phyloP scores from a whole-genome alignment of 202 grass and related monocot genomes.

The Setaria viridis region DNA sequence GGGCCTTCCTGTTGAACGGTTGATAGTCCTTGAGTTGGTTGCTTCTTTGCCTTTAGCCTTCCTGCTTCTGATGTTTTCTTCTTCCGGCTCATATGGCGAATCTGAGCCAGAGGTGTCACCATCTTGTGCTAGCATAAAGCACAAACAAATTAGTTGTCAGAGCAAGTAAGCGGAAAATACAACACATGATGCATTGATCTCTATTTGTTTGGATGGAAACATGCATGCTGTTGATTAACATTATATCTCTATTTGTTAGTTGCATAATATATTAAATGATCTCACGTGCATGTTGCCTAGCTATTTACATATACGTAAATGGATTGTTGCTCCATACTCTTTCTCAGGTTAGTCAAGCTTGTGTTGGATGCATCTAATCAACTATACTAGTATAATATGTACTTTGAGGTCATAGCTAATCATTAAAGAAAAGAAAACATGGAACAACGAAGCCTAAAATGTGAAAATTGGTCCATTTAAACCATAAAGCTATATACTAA shows the following conservation, averaged over 20 bases:
- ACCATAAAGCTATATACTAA: neutral
- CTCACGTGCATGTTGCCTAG: neutral
- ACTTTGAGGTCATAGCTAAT: neutral
- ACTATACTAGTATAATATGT: neutral
- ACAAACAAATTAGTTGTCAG: neutral
- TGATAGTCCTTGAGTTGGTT: neutral
- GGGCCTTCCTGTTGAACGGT: neutral
- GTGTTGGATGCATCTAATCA: neutral
- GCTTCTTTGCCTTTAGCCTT: neutral
- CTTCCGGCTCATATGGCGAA: neutral
- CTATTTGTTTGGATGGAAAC: neutral
- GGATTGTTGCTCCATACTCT: neutral
- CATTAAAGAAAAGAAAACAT: neutral
- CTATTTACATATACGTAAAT: neutral
- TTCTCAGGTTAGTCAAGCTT: neutral
- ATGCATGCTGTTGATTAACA: neutral
- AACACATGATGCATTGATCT: neutral
- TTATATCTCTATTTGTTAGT: too few relatives aligned
- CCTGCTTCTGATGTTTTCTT: neutral
- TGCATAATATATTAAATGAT: neutral
- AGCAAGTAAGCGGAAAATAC: too few relatives aligned
- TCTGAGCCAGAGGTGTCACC: neutral
- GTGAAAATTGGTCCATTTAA: neutral
- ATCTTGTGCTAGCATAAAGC: slow-evolving; percentile 17
- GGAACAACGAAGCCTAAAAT: neutral